These are phyloP conservation scores for Schizochytrium sp. DNA, from an alignment of 108 stramenopile species.

Conservation along the genomic window DNA sequence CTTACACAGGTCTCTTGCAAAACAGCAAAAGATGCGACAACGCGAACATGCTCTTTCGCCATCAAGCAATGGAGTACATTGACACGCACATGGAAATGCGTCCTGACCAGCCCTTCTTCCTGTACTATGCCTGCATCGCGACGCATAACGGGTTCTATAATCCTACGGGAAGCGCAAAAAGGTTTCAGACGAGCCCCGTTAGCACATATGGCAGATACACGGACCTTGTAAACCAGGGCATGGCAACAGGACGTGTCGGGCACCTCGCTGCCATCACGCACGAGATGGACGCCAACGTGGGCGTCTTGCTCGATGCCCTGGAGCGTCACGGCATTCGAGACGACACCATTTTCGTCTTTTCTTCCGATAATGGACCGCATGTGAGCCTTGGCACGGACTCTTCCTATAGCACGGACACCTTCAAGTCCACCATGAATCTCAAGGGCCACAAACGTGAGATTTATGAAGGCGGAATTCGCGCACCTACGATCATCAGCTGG, in stretches of 20 bases:
- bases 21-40: neutral
- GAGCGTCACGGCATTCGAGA: neutral
- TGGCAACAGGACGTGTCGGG: neutral
- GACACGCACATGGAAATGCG: neutral
- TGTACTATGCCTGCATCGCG: neutral
- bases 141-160: neutral
- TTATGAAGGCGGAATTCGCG: neutral
- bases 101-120: neutral
- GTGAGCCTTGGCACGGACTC: neutral
- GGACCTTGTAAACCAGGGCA: neutral
- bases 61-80: neutral
- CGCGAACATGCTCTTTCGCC: neutral
- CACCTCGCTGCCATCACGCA: neutral
- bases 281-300: neutral
- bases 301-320: neutral
- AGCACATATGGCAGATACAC: neutral
- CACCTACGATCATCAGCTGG: neutral
- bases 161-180: neutral
- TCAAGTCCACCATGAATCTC: neutral
- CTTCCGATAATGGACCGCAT: neutral
- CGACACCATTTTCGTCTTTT: neutral
- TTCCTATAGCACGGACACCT: neutral
- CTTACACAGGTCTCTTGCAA: neutral
- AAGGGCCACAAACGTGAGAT: neutral
- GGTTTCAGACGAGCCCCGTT: neutral